Percentiles rank a stretch among this genome's conserved stretches.
These are phyloP conservation scores for Ramalina intermedia DNA, from an alignment of 495 filamentous ascomycete species.

Conservation along the genomic window DNA sequence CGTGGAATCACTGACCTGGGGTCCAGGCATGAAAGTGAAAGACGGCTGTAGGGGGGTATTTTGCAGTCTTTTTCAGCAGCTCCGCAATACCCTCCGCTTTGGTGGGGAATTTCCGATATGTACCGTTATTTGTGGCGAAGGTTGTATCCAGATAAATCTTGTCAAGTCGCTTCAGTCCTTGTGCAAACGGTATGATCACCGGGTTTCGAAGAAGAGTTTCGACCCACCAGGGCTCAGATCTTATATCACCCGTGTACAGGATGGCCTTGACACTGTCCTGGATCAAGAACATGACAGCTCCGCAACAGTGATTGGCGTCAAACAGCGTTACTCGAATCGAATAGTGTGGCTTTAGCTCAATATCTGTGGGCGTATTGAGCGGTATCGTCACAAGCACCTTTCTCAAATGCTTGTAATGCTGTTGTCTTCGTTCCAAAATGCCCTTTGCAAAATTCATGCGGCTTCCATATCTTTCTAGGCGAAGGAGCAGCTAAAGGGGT, in stretches of 20 bases:
- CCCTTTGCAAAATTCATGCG: constrained; percentile 65
- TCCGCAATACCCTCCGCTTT: constrained; percentile 62
- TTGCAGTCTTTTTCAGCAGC: constrained; percentile 50
- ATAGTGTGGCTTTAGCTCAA: constrained; percentile 57
- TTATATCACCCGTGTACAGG: constrained; percentile 86
- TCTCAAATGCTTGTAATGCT: constrained; percentile 60
- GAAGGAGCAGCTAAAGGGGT: constrained; percentile 39
- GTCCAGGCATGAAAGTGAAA: constrained; percentile 91
- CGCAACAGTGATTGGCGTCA: constrained; percentile 81
- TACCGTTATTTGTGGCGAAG: constrained; percentile 38
- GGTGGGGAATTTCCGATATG: constrained; percentile 36
- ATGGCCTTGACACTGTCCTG: constrained; percentile 62
- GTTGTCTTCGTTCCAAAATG: constrained; percentile 55
- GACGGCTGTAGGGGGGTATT: constrained; percentile 58
- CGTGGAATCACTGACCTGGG: too few species aligned
- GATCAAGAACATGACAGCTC: constrained; percentile 89
- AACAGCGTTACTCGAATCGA: constrained; percentile 68
- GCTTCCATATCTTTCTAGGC: constrained; percentile 61
- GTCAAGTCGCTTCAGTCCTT: constrained; percentile 50
- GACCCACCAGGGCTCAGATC: constrained; percentile 59
- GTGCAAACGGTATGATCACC: constrained; percentile 57
- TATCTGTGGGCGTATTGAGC: constrained; percentile 61
- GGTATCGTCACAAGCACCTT: constrained; percentile 63
- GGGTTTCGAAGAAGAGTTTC: constrained; percentile 54
- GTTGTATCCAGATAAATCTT: constrained; percentile 84